A percentile compares a stretch with the other conserved stretches of the same genome.
Evolutionary conservation across 192 early-diverging fungal species (phyloP).

Genomic region (Coemansia sp.): DNA sequence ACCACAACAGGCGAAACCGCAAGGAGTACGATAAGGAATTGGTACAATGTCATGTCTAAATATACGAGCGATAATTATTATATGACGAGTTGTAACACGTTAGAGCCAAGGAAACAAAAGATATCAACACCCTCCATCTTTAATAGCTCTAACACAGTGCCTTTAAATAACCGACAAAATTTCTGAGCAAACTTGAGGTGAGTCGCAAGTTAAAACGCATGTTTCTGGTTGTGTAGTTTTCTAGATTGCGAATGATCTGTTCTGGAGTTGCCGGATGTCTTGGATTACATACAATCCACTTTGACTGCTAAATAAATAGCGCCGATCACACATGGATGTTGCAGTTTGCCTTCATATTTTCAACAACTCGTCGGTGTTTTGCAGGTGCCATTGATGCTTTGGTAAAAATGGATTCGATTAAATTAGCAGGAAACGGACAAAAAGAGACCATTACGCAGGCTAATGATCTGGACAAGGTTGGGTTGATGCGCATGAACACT

Average conservation of each 20-base stretch:
- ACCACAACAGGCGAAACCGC: conserved; percentile 5
- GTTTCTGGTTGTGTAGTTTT: not conserved
- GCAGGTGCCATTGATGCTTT: not conserved
- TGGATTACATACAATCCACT: not conserved
- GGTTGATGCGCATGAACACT: not conserved
- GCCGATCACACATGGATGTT: not conserved
- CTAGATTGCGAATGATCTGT: not conserved
- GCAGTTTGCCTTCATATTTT: not conserved
- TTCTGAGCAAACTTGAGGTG: not conserved
- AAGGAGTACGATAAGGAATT: conserved; percentile 11
- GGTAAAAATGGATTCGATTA: not conserved
- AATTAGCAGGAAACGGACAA: no score
- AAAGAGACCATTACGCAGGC: no score
- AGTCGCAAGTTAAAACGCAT: not conserved
- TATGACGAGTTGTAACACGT: no score
- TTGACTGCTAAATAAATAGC: not conserved
- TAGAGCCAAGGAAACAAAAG: no score
- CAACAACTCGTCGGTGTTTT: no score
- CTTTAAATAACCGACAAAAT: not conserved
- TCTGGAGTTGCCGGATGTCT: not conserved
- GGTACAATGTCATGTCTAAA: not conserved
- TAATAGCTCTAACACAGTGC: not conserved
- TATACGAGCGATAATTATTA: not conserved
- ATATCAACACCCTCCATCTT: not conserved
- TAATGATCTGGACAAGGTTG: no score